Evolutionary conservation across 1,284 basidiomycete genomes (phyloP).

Genomic region (Wolfiporia cocos): DNA sequence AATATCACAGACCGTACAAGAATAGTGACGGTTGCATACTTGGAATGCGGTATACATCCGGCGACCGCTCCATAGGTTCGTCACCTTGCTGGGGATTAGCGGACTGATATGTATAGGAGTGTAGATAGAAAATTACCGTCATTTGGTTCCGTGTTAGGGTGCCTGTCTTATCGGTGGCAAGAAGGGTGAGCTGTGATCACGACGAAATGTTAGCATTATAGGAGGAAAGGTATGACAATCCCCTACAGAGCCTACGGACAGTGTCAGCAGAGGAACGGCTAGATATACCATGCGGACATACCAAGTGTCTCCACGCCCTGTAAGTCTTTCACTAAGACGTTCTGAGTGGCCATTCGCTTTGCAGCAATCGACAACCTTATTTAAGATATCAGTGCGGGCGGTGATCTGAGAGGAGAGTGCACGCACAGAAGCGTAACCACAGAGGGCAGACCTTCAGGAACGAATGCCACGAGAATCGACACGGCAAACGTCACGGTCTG

Average conservation of each 20-base stretch:
- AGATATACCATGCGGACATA: constrained; percentile 9
- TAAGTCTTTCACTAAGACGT: constrained; percentile 65
- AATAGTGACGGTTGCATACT: constrained; percentile 20
- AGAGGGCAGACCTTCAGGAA: constrained; percentile 63
- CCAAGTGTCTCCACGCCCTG: constrained; percentile 69
- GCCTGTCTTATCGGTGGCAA: constrained; percentile 74
- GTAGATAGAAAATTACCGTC: constrained; percentile 38
- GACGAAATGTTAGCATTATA: background rate
- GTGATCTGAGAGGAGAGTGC: too few species aligned
- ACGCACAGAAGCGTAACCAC: constrained; percentile 57
- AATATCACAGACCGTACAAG: too few species aligned
- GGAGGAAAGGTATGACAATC: background rate
- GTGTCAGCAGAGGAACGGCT: background rate
- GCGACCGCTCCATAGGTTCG: constrained; percentile 56
- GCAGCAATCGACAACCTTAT: constrained; percentile 58
- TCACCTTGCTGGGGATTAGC: constrained; percentile 31
- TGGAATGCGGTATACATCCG: constrained; percentile 61
- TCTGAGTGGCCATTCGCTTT: constrained; percentile 66
- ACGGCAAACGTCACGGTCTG: constrained; percentile 64
- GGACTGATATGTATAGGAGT: background rate
- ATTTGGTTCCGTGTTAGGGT: constrained; percentile 72
- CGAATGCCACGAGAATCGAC: constrained; percentile 68
- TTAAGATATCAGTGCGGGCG: background rate
- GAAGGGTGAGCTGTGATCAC: constrained; percentile 42
- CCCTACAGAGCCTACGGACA: constrained; percentile 31